Evolutionary conservation across 176 grass and related monocot genomes (phyloP).

Genomic region (Raddia distichophylla): DNA sequence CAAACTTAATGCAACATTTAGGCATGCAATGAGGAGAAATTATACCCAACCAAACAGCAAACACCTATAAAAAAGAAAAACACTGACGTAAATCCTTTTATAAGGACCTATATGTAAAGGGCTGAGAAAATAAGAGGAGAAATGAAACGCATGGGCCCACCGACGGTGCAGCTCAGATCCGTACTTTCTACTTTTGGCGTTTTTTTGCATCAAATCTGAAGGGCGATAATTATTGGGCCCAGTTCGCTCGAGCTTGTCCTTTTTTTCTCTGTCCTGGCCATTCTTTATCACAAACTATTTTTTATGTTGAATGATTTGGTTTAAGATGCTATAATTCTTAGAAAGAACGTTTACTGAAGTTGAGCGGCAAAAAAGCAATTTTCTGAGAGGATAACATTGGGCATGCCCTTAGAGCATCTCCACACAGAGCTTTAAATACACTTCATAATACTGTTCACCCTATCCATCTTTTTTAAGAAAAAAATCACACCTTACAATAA

Average conservation of each 20-base stretch:
- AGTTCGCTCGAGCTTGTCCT: background rate
- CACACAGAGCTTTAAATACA: too few relatives aligned
- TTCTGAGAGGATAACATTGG: too few relatives aligned
- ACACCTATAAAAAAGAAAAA: too few relatives aligned
- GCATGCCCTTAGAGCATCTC: too few relatives aligned
- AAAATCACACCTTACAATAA: too few relatives aligned
- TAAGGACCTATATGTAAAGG: too few relatives aligned
- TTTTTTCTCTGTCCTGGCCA: background rate
- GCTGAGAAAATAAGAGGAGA: background rate
- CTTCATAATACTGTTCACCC: too few relatives aligned
- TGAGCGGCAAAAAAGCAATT: background rate
- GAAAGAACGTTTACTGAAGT: background rate
- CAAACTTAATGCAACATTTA: too few relatives aligned
- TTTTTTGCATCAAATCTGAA: slow-evolving; percentile 17
- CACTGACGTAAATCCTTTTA: too few relatives aligned
- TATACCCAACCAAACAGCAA: too few relatives aligned
- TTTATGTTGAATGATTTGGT: background rate
- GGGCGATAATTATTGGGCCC: slow-evolving; percentile 3
- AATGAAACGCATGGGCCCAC: slow-evolving; percentile 17
- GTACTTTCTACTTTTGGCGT: slow-evolving; percentile 9
- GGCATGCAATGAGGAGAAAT: too few relatives aligned
- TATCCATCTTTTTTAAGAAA: too few relatives aligned
- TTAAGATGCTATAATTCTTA: background rate
- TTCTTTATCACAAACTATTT: background rate
- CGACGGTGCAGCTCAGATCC: background rate